Base-by-base conservation (phyloP, 352 stramenopile genomes). In the Phytophthora kernoviae region DNA sequence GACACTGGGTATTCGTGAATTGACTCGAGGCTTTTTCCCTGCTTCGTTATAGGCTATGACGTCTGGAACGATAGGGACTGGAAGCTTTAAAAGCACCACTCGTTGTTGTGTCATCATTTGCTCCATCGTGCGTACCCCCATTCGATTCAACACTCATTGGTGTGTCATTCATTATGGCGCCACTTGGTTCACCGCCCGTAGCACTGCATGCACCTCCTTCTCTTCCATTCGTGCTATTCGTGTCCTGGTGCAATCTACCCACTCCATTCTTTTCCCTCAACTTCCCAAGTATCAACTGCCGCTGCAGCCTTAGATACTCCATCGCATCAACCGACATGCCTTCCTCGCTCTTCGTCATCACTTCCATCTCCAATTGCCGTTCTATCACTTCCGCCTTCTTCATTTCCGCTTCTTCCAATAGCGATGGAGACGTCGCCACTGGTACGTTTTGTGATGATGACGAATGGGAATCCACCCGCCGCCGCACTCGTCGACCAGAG, bases 301-400 rank as follows among this genome's bases (percentile, higher is more conserved):
- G 52, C 11, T 62, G 45, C 17, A 58, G 37, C 5, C 20, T 26
- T 11, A 68, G 32, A 17, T 62, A 68, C 27, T 58, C 46, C 33
- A 54, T 46, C 2, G 59, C 59, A 39, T 68, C 40, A 12, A 5
- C 12, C 27, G 50, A 43, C 15, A 66, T 27, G 10, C 58, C 58
- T 17, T 54, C 57, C 9, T 60, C 49, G 18, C 43, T 65, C 12
- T 54, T 45, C 6, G 49, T 65, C 58, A 65, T 66, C 24, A 50
- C 50, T 1, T 55, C 52, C 21, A 68, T 30, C 33, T 63, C 46
- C 39, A 68, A 34, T 12, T 33, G 47, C 15, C 37, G 36, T 17
- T 66, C 41, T 41, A 57, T 43, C 22, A 56, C 27, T 33, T 47
- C 51, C 20, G 54, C 26, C 11, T 50, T 39, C 36, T 11, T 15